phyloP scores from a whole-genome alignment of 1,284 basidiomycete species.

The Athelia psychrophila region DNA sequence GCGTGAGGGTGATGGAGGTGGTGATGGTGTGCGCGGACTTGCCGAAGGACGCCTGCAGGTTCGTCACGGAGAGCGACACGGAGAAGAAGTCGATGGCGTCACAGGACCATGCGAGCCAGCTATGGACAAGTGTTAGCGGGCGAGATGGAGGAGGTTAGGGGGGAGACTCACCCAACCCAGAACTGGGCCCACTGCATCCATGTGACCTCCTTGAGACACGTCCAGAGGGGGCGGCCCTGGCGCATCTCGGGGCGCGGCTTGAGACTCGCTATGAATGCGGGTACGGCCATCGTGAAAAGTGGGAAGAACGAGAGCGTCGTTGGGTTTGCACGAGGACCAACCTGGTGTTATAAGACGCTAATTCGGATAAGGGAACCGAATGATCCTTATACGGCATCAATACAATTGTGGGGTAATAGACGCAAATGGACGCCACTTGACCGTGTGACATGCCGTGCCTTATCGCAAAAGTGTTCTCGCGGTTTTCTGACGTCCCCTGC shows the following conservation, averaged over 20 bases:
- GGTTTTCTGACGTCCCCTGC: too few species aligned
- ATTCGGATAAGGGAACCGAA: too few species aligned
- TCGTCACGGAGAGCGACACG: constrained; percentile 70
- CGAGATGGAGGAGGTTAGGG: too few species aligned
- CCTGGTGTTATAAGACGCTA: too few species aligned
- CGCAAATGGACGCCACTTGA: too few species aligned
- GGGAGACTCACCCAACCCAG: background rate
- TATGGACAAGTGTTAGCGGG: constrained; percentile 25
- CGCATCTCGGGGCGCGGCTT: background rate
- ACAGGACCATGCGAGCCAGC: constrained; percentile 79
- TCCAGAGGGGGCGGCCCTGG: background rate
- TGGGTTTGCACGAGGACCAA: too few species aligned
- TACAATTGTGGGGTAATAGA: too few species aligned
- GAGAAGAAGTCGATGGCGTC: constrained; percentile 85
- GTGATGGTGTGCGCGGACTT: constrained; percentile 51
- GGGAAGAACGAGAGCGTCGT: too few species aligned
- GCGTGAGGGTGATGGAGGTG: constrained; percentile 88
- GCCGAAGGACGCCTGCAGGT: constrained; percentile 55
- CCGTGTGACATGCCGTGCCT: too few species aligned
- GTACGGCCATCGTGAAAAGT: background rate
- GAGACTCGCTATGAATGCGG: background rate
- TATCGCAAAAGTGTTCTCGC: too few species aligned
- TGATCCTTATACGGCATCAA: too few species aligned
- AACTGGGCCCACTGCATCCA: background rate
- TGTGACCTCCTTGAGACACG: background rate